A percentile compares a stretch with the other conserved stretches of the same genome.
Conservation (phyloP, 805 yeast species). For the Dipodascopsis uninucleata region DNA sequence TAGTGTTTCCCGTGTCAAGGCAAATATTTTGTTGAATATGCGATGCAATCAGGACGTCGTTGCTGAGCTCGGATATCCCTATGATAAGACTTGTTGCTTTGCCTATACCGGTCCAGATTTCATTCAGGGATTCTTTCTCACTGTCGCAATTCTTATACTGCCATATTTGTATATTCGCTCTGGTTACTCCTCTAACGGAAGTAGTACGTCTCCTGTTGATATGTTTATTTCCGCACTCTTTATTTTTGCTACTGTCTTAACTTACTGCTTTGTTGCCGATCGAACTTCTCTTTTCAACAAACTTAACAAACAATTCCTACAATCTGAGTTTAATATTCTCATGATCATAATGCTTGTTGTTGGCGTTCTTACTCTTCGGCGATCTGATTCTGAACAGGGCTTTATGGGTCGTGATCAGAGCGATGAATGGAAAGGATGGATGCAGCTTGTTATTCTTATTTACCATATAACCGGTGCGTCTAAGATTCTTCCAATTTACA, state of each 20-base stretch:
- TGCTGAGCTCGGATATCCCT: conserved; percentile 23
- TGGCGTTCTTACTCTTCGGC: conserved; percentile 13
- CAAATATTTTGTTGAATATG: conserved; percentile 26
- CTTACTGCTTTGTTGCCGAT: conserved; percentile 29
- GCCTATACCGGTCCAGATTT: conserved; percentile 21
- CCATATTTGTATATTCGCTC: conserved; percentile 17
- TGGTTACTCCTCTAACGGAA: conserved; percentile 13
- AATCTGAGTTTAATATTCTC: conserved; percentile 20
- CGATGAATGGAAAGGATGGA: conserved; percentile 33
- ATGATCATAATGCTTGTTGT: conserved; percentile 7
- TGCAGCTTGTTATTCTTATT: conserved; percentile 30
- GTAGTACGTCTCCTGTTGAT: conserved; percentile 7
- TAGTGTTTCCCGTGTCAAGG: conserved; percentile 24
- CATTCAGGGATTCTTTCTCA: conserved; percentile 12
- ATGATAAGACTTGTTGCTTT: conserved; percentile 29
- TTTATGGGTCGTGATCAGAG: conserved; percentile 32
- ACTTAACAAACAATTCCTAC: conserved; percentile 25
- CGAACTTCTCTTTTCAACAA: conserved; percentile 28
- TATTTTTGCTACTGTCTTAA: conserved; percentile 16
- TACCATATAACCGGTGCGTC: conserved; percentile 33
- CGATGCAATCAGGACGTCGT: conserved; percentile 28
- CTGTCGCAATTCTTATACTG: conserved; percentile 5
- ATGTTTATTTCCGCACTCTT: conserved; percentile 21
- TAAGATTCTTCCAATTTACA: conserved; percentile 29
- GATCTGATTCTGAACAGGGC: conserved; percentile 24